These are phyloP conservation scores for Adiantum capillusveneris DNA, from an alignment of 75 land plant genomes.

Conservation along the genomic window DNA sequence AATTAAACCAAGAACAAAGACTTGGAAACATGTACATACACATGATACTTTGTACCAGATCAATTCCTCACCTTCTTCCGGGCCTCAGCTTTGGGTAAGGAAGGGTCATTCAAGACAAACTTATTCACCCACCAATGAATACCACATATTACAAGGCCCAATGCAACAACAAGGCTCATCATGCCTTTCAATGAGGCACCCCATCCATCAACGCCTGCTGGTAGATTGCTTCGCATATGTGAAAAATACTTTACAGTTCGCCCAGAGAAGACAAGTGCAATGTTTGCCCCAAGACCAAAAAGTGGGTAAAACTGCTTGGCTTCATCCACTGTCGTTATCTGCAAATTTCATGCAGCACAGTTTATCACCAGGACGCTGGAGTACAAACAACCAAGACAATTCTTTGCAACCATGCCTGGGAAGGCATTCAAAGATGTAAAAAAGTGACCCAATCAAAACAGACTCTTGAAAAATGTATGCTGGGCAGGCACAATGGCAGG, in stretches of 20 bases:
- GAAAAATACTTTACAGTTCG: constrained; percentile 98
- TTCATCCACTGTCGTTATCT: constrained; percentile 97
- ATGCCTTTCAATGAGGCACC: constrained; percentile 86
- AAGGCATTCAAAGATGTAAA: too few species aligned
- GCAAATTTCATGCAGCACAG: constrained; percentile 13
- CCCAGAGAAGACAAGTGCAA: constrained; percentile 95
- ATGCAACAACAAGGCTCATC: constrained; percentile 90
- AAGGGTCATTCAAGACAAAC: constrained; percentile 57
- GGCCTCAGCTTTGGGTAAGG: constrained; percentile 42
- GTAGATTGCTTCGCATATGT: constrained; percentile 61
- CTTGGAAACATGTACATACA: too few species aligned
- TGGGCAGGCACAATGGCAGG: too few species aligned
- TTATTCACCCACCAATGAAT: constrained; percentile 87
- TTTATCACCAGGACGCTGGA: too few species aligned
- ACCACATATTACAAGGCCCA: constrained; percentile 66
- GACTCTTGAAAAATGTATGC: too few species aligned
- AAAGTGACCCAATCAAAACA: too few species aligned
- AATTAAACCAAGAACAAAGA: neutral
- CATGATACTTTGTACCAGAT: neutral
- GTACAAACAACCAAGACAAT: too few species aligned
- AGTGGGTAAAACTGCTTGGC: constrained; percentile 93
- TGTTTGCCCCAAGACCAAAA: constrained; percentile 95
- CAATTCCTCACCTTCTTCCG: constrained; percentile 50
- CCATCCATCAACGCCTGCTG: constrained; percentile 99
- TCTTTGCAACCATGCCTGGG: too few species aligned